These are phyloP conservation scores for Ilyonectria sp. DNA, from an alignment of 2,329 filamentous ascomycete species.

Conservation along the genomic window DNA sequence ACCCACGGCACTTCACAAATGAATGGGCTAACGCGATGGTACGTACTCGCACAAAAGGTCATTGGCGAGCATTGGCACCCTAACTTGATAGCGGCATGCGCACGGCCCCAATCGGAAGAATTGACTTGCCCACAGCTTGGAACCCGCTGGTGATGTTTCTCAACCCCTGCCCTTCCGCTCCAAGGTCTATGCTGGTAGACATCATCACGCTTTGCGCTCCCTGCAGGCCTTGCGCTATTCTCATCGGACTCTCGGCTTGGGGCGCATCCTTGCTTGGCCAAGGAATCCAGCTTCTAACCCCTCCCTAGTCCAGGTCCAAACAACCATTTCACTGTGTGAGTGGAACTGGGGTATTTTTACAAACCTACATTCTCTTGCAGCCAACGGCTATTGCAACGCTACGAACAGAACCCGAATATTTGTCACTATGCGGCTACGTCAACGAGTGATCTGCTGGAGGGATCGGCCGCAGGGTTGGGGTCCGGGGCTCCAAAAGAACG, in stretches of 20 bases:
- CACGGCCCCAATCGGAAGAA: constrained; percentile 52
- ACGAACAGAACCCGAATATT: neutral
- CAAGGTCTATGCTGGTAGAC: constrained; percentile 44
- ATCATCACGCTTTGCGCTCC: constrained; percentile 36
- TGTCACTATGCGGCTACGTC: neutral
- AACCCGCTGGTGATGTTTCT: constrained; percentile 32
- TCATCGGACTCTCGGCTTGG: constrained; percentile 25
- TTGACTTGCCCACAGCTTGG: constrained; percentile 43
- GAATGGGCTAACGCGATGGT: constrained; percentile 2
- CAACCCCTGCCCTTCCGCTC: constrained; percentile 29
- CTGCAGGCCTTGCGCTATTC: constrained; percentile 32
- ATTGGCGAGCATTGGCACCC: constrained; percentile 51
- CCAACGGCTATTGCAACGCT: constrained; percentile 11
- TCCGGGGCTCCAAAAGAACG: constrained; percentile 22
- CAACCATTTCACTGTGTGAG: neutral
- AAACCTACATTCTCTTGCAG: neutral
- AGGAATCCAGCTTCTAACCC: constrained; percentile 7
- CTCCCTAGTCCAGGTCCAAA: constrained; percentile 8
- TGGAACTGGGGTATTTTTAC: constrained; percentile 9
- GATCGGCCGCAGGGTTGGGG: constrained; percentile 27
- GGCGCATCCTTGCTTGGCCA: constrained; percentile 9
- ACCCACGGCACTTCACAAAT: constrained; percentile 11
- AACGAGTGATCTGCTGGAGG: constrained; percentile 15
- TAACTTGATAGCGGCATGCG: constrained; percentile 42
- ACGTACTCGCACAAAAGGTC: constrained; percentile 49